Conservation (phyloP, 176 grass and related monocot genomes). For the Bonia amplexicaulis region DNA sequence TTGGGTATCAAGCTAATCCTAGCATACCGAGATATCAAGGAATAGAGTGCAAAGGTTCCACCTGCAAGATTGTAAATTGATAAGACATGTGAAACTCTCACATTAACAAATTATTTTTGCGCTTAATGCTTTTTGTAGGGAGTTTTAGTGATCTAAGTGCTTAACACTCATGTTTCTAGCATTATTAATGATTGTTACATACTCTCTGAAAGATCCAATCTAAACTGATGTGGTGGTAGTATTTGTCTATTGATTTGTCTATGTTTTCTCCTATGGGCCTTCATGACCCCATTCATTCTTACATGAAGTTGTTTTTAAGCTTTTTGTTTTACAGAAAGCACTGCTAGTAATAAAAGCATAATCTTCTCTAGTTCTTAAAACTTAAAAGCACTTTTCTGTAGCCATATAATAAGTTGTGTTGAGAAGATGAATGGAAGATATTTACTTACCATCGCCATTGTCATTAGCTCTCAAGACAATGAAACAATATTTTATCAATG, state of each 20-base stretch:
- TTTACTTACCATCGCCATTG: constrained; percentile 59
- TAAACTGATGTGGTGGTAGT: neutral
- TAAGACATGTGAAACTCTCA: constrained; percentile 6
- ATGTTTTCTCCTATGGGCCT: neutral
- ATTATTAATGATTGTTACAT: neutral
- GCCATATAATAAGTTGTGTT: neutral
- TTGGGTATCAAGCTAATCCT: constrained; percentile 73
- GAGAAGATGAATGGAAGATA: constrained; percentile 16
- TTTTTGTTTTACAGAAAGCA: neutral
- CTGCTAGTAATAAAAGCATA: neutral
- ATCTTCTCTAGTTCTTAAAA: neutral
- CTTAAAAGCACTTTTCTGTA: neutral
- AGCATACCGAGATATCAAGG: constrained; percentile 67
- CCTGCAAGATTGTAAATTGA: constrained; percentile 36
- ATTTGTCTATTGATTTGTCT: neutral
- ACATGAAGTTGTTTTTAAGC: neutral
- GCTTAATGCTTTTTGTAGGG: neutral
- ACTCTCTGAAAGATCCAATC: neutral
- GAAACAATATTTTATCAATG: constrained; percentile 60
- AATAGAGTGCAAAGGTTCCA: constrained; percentile 80
- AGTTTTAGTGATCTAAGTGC: neutral
- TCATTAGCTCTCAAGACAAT: constrained; percentile 68
- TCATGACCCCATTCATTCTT: neutral
- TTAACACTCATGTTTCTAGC: neutral
- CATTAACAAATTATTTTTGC: neutral